Conservation (phyloP, 306 rosid genomes). For the Carpinus viminea region DNA sequence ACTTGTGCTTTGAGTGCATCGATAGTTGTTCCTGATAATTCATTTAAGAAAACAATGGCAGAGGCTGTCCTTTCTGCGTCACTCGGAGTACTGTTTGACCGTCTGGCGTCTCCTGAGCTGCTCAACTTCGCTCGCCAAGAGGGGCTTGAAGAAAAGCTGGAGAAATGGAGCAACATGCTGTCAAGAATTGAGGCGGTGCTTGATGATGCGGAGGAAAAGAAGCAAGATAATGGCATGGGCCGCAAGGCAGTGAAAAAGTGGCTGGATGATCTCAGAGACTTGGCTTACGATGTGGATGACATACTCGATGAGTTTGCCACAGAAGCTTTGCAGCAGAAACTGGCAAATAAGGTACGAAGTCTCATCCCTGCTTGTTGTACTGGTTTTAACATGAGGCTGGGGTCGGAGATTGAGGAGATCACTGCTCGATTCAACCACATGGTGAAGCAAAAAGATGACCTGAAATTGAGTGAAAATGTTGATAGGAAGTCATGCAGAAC, state of each 20-base stretch:
- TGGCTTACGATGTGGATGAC: conserved; percentile 23
- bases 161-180: not conserved
- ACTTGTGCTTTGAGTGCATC: too few species aligned
- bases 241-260: not conserved
- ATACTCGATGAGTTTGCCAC: conserved; percentile 19
- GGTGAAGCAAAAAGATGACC: not conserved
- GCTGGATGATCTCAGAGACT: conserved; percentile 25
- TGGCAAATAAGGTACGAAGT: not conserved
- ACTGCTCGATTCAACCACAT: too few species aligned
- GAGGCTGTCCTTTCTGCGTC: too few species aligned
- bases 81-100: too few species aligned
- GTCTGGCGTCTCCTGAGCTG: too few species aligned
- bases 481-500: not conserved
- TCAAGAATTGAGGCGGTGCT: not conserved
- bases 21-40: too few species aligned
- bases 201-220: conserved; percentile 5
- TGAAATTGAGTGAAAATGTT: not conserved
- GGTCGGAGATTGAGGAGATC: not conserved
- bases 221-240: too few species aligned
- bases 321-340: not conserved
- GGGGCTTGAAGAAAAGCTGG: not conserved
- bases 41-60: too few species aligned
- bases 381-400: not conserved
- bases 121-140: not conserved
- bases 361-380: not conserved